Evolutionary conservation across 2,329 filamentous ascomycete species (phyloP).

Genomic region (Trichoderma endophyticum): DNA sequence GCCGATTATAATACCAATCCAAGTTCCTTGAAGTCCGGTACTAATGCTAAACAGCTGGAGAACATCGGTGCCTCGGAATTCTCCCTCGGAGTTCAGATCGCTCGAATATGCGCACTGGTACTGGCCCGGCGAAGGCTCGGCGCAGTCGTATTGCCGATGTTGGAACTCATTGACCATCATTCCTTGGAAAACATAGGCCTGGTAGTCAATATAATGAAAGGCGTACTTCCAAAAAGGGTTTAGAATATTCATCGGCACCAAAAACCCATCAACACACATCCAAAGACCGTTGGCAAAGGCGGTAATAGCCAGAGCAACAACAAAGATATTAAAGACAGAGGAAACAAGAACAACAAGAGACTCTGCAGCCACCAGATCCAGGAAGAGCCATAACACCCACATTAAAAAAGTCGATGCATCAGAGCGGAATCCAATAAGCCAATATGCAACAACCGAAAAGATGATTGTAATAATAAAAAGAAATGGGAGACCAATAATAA

Average conservation of each 20-base stretch:
- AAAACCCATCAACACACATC: constrained; percentile 83
- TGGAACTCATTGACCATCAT: constrained; percentile 91
- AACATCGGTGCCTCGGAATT: constrained; percentile 69
- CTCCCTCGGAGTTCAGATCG: constrained; percentile 47
- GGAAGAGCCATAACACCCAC: constrained; percentile 80
- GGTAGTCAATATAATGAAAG: constrained; percentile 87
- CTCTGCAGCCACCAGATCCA: constrained; percentile 79
- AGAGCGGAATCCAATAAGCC: constrained; percentile 72
- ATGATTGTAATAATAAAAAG: constrained; percentile 73
- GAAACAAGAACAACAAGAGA: constrained; percentile 76
- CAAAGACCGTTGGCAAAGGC: constrained; percentile 86
- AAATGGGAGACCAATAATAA: constrained; percentile 76
- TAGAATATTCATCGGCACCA: constrained; percentile 68
- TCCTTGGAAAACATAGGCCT: constrained; percentile 80
- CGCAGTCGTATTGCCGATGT: neutral
- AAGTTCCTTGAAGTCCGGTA: constrained; percentile 66
- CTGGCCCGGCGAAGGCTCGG: constrained; percentile 42
- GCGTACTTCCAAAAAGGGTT: constrained; percentile 85
- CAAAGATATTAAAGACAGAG: constrained; percentile 72
- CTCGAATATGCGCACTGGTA: constrained; percentile 68
- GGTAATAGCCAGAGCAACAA: constrained; percentile 72
- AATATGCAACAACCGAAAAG: constrained; percentile 75
- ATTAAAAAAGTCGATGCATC: constrained; percentile 66
- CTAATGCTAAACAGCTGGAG: constrained; percentile 67
- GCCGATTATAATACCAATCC: constrained; percentile 73